Evolutionary conservation across 306 rosid genomes (phyloP), one percentile per base, ranked within the genome.

Genomic region (Betula pendula): DNA sequence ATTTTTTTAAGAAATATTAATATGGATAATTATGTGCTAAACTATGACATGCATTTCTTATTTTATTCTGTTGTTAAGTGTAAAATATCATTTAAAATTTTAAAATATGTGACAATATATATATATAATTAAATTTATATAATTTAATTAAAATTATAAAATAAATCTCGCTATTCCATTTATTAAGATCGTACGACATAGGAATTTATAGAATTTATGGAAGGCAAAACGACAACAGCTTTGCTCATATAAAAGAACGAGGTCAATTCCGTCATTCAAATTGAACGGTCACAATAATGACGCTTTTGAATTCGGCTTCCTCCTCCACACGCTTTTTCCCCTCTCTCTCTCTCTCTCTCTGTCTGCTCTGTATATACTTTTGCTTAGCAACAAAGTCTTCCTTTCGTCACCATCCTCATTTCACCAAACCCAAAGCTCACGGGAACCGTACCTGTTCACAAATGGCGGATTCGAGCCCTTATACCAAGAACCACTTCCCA

Each of bases 401-500:
- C 84, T 84, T 88, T 70, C 85, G 82, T 82, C 88, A 20, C 51
- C 79, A 3, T 20, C 80, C n/a, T 65, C 45, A 19, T 72, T 65
- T 69, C 78, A 35, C 85, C 47, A 76, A 80, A 43, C 77, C 75
- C 74, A 69, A 69, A 71, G 65, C 75, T 60, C 67, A n/a, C 53
- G 31, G 42, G n/a, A 55, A 19, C 31, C 69, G n/a, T 47, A n/a
- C 42, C 51, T 72, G 40, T 14, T 79, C 83, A 74, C 53, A 85
- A 70, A 86, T 89, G 97, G 97, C 88, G 80, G 88, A 87, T 81
- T 71, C 93, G 4, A 71, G 49, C 80, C 86, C 91, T n/a, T 71
- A 42, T 89, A 72, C 80, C 69, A 84, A 80, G 71, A 79, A 87
- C 80, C 90, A 76, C 77, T 76, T 77, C 71, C 79, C 90, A 66